Conservation (phyloP, 1,284 basidiomycete species). For the Fistulinella staudtii region DNA sequence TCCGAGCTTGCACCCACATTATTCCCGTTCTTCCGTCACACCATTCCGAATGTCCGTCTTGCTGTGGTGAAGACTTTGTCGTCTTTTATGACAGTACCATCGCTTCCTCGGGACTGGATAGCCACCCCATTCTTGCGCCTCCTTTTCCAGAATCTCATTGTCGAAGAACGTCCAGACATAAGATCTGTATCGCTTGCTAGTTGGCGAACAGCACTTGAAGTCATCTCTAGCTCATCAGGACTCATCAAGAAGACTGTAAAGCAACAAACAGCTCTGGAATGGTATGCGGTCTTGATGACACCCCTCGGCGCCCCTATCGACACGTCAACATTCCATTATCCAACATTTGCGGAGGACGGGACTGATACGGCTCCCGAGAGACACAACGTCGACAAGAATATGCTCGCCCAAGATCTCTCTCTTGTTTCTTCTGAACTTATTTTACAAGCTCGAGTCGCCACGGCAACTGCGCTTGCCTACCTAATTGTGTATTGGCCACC, state of each 20-base stretch:
- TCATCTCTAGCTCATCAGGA: slow-evolving; percentile 44
- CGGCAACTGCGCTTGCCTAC: slow-evolving; percentile 77
- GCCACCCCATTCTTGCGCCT: slow-evolving; percentile 75
- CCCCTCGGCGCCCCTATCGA: slow-evolving; percentile 86
- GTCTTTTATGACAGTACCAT: slow-evolving; percentile 78
- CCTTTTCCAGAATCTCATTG: slow-evolving; percentile 92
- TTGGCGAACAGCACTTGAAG: slow-evolving; percentile 72
- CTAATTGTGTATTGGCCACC: slow-evolving; percentile 67
- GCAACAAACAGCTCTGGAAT: slow-evolving; percentile 61
- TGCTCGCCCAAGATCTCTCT: slow-evolving; percentile 88
- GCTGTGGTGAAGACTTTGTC: slow-evolving; percentile 90
- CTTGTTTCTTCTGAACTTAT: slow-evolving; percentile 80
- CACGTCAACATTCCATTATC: slow-evolving; percentile 66
- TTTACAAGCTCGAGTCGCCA: slow-evolving; percentile 78
- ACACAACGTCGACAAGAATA: slow-evolving; percentile 96
- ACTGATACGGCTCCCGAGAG: slow-evolving; percentile 49
- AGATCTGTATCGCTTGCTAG: slow-evolving; percentile 75
- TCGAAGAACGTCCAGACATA: slow-evolving; percentile 88
- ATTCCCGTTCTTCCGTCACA: slow-evolving; percentile 97
- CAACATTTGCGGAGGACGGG: slow-evolving; percentile 46
- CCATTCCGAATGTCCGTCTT: slow-evolving; percentile 89
- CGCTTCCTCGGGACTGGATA: slow-evolving; percentile 83
- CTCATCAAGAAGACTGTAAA: slow-evolving; percentile 52
- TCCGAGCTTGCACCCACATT: slow-evolving; percentile 80
- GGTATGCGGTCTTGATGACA: slow-evolving; percentile 90